Percentiles rank a stretch among this genome's conserved stretches.
Conservation (phyloP, 2,329 filamentous ascomycete genomes). For the Penicillium sp. region DNA sequence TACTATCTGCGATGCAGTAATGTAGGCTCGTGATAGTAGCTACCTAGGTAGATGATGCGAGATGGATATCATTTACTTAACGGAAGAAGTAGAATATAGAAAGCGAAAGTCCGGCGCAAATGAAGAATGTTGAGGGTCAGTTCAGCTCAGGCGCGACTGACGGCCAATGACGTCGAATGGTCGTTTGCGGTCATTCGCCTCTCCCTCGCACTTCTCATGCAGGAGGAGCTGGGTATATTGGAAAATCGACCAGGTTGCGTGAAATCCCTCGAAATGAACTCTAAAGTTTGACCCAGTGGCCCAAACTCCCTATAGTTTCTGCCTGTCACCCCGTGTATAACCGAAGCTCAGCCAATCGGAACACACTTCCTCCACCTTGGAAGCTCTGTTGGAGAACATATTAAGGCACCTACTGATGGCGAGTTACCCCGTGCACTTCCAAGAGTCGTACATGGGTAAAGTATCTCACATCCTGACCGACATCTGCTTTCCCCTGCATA, state of each 20-base stretch:
- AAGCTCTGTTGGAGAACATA: neutral
- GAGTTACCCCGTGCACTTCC: neutral
- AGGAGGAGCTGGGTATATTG: neutral
- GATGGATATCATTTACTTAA: neutral
- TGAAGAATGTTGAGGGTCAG: neutral
- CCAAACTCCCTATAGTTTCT: neutral
- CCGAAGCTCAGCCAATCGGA: neutral
- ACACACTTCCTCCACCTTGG: neutral
- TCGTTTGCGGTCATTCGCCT: slow-evolving; percentile 4
- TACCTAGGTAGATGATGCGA: neutral
- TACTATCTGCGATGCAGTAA: neutral
- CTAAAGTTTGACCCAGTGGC: neutral
- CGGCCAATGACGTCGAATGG: slow-evolving; percentile 9
- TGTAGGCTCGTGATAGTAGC: neutral
- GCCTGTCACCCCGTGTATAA: neutral
- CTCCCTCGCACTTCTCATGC: neutral
- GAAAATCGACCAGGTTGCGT: neutral
- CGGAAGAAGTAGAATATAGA: neutral
- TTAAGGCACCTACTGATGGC: neutral
- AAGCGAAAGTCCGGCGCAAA: neutral
- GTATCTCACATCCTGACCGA: neutral
- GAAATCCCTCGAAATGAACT: neutral
- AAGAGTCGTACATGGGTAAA: neutral
- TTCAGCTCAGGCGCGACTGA: slow-evolving; percentile 5
- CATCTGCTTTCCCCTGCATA: neutral